Base-by-base conservation (phyloP, 1,284 basidiomycete genomes). In the Agaricales sp. region DNA sequence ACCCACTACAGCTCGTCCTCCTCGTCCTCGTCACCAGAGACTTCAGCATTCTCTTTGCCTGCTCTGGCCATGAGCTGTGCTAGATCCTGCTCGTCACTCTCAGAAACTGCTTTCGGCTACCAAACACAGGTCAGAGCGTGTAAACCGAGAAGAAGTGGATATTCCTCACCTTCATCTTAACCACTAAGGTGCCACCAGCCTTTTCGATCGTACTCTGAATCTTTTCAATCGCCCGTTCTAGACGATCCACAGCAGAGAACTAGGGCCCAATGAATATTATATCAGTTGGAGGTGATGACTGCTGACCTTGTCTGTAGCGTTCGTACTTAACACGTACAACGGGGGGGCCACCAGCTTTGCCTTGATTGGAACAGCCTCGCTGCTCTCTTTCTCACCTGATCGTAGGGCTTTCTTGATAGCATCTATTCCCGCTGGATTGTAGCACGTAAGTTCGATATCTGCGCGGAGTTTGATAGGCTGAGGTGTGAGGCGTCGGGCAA, bases 391-490 rank as follows among this genome's bases (percentile, higher is more conserved):
- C 66, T 99, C 96, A 18, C 94, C 95, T 2, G 89, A 88, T 47
- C 80, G 77, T 43, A 99, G 75, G 0, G 96, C 95, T 50, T 82
- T 84, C 69, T 93, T 93, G 68, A 99, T 97, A 2, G 95, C 94
- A 60, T 97, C 92, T 62, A 99, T 99, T n/a, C 96, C 96, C 26
- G 89, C 82, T 52, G 93, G 94, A 3, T 87, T 88, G 67, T 97
- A 99, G 68, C 95, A 99, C 38, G 93, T 97, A 49, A 99, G 74
- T 68, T 99, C 94, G 55, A 99, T 87, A 69, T 99, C 96, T 18
- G 96, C 92, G 61, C 95, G 92, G 49, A 99, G 82, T 72, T 98
- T 99, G 76, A 99, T 95, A 11, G 96, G 94, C 67, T 99, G 96
- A 12, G 95, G 96, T 1, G 95, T 99, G 51, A 99, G 75, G 41